Evolutionary conservation across 129 eudicot species (phyloP).

Genomic region (Oenanthe sinensis): DNA sequence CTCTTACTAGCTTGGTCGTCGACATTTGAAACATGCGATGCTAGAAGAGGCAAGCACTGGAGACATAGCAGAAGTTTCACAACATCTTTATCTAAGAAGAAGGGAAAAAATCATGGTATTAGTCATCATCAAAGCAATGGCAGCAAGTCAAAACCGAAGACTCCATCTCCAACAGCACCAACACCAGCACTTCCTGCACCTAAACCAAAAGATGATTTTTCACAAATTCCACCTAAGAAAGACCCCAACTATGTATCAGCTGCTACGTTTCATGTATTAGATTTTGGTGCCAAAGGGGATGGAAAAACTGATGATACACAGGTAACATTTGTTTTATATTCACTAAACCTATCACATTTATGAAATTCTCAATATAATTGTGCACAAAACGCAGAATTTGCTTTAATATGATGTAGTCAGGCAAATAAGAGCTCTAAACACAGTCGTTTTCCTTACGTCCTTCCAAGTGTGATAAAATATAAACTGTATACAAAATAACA

Average conservation of each 20-base stretch:
- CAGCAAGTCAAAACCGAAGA: slow-evolving; percentile 34
- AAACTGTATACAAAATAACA: not conserved
- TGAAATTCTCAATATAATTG: slow-evolving; percentile 1
- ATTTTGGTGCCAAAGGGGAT: slow-evolving; percentile 6
- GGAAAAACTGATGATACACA: not conserved
- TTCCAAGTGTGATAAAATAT: not conserved
- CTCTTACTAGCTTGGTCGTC: slow-evolving; percentile 43
- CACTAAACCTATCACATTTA: not conserved
- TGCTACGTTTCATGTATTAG: slow-evolving; percentile 1
- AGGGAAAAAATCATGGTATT: slow-evolving; percentile 30
- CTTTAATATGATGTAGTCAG: not conserved
- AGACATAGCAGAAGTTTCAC: slow-evolving; percentile 21
- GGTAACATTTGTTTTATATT: not conserved
- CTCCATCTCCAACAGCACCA: slow-evolving; percentile 36
- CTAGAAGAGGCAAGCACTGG: slow-evolving; percentile 46
- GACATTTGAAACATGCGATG: slow-evolving; percentile 39
- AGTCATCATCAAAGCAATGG: slow-evolving; percentile 28
- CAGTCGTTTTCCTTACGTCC: slow-evolving; percentile 4
- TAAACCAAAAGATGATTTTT: slow-evolving; percentile 18
- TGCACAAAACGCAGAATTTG: not conserved
- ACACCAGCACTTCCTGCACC: slow-evolving; percentile 19
- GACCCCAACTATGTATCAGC: not conserved
- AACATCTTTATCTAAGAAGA: slow-evolving; percentile 38
- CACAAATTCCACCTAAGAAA: slow-evolving; percentile 27
- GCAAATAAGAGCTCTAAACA: not conserved